Evolutionary conservation across 2,329 filamentous ascomycete genomes (phyloP), one percentile per base, ranked within the genome.

Genomic region (Alternaria sp.): DNA sequence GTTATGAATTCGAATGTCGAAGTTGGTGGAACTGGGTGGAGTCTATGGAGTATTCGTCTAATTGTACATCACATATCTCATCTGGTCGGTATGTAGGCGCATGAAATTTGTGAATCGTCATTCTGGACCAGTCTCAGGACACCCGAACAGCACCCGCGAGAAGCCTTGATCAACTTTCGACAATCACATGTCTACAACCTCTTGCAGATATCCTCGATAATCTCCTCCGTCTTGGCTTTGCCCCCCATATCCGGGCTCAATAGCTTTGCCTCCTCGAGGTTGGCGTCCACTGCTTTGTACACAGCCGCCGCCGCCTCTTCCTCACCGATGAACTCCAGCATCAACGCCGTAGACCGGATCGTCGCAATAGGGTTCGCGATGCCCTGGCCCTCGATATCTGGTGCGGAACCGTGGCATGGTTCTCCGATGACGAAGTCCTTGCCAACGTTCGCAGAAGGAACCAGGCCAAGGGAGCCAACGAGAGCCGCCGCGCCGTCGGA

Each of bases 301-400:
- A 99, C 97, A 83, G 85, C 89, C 30, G 92, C 93, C 34, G 95
- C 95, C 20, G 95, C 95, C 65, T 87, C 84, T 81, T 93, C 90
- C 84, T 97, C 90, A 66, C 93, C 89, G 67, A 98, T 84, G 81
- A 98, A 99, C 85, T 98, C 94, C 68, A 99, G 85, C 95, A 99
- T 98, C 64, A 97, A 85, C 34, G 92, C 95, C 16, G 93, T 91
- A 80, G 92, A 95, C 76, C 95, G 86, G 67, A 99, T 86, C 10
- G 95, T 98, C 36, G 95, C 95, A 75, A 99, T 96, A 25, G 95
- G 95, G 83, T 99, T 99, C 69, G 95, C 93, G 76, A 99, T 94
- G 67, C 90, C 89, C 85, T 91, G 85, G 69, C 95, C 95, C 87
- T 93, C 90, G 67, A 99, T 99, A 77, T 99, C 95, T 6, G 95